These are phyloP conservation scores for Astragalus glycyphyllos DNA, from an alignment of 306 rosid species.

Conservation along the genomic window DNA sequence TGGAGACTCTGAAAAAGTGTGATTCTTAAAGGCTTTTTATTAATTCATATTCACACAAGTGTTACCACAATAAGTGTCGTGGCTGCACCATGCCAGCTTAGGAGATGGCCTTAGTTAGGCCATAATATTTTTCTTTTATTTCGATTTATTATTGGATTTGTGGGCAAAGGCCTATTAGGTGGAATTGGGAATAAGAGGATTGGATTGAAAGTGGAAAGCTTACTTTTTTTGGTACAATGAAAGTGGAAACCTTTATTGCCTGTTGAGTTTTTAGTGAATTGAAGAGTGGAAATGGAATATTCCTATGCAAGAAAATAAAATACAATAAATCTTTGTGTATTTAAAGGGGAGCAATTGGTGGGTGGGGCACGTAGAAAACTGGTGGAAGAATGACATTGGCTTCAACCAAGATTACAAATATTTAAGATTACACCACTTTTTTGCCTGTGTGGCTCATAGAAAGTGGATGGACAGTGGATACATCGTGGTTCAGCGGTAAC, in stretches of 20 bases:
- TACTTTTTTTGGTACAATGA: too few species aligned
- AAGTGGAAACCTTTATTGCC: too few species aligned
- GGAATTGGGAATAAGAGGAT: too few species aligned
- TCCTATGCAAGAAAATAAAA: background rate
- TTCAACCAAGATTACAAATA: constrained; percentile 16
- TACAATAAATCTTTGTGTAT: background rate
- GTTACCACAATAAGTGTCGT: background rate
- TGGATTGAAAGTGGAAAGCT: too few species aligned
- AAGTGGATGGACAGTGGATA: constrained; percentile 51
- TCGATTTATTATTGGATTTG: too few species aligned
- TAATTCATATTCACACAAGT: constrained; percentile 3
- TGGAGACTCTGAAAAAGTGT: constrained; percentile 46
- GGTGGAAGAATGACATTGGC: background rate
- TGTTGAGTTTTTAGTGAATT: background rate
- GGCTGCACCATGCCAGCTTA: too few species aligned
- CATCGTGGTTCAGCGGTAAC: constrained; percentile 48
- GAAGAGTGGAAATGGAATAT: constrained; percentile 36
- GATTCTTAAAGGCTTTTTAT: constrained; percentile 54
- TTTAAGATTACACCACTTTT: background rate
- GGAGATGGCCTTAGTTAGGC: too few species aligned
- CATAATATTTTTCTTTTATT: too few species aligned
- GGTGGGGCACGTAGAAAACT: constrained; percentile 23
- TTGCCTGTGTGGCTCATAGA: constrained; percentile 36
- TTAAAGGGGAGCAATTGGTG: constrained; percentile 3
- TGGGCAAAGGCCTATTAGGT: too few species aligned